Base-by-base conservation (phyloP, 164 flowering plant genomes). In the Cinnamomum chago region DNA sequence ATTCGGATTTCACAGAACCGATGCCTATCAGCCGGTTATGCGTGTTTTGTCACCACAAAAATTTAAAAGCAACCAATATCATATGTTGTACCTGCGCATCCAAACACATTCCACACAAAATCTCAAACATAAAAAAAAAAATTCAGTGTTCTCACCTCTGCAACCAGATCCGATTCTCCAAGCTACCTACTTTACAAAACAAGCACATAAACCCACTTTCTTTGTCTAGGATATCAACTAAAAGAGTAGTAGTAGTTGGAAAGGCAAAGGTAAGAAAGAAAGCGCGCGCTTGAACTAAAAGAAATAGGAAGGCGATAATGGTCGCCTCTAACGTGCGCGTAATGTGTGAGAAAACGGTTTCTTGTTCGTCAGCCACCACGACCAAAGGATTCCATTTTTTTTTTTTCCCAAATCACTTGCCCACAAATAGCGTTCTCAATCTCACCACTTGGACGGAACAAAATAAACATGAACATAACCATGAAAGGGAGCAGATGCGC, bases 321-420 rank as follows among this genome's bases (percentile, higher is more conserved):
- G 55, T 14, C 10, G 15, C 62, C 22, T 50, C 72, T 50, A 70
- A 70, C 28, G 30, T 70, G 72, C 72, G 62, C 60, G 10, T 50
- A 28, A 14, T 35, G 35, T 7, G 62, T 25, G 25, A 69, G 58
- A 17, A 15, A 67, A 20, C 47, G 50, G n/a, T 55, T 55, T 55
- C n/a, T 17, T 55, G 47, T 40, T 40, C 47, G 47, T 40, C 47
- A 40, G 47, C 47, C 47, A 40, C 47, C 10, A 40, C 25, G 35
- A 3, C 17, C 6, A 2, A 1, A 23, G 14, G 67, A 24, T 7
- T 6, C 24, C 27, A 0, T 33, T 27, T 15, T 18, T 5, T 67
- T 66, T 25, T 25, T n/a, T 67, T 25, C 15, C 62, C 22, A 24
- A 17, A 2, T 28, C 70, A 24, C 67, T 17, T 17, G 62, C 62